Conservation (phyloP, 2,329 filamentous ascomycete species). For the Beauveria sp. region DNA sequence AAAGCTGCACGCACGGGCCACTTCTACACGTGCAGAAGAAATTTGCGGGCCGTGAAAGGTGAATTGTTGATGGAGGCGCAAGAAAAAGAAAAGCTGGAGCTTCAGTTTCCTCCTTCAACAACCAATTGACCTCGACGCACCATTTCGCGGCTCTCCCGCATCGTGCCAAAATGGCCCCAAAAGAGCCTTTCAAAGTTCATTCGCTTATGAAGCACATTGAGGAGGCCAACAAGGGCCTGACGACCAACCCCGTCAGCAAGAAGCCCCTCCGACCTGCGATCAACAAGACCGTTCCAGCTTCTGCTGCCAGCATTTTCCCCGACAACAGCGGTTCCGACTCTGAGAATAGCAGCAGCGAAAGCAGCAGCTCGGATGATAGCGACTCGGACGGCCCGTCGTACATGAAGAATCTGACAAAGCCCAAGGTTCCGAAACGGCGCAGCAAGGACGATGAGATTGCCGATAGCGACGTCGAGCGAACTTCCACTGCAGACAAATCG, state of each 20-base stretch:
- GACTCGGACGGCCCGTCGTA: slow-evolving; percentile 23
- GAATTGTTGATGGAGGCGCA: neutral
- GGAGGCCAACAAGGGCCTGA: slow-evolving; percentile 29
- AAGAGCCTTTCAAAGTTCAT: slow-evolving; percentile 27
- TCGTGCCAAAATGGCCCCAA: slow-evolving; percentile 28
- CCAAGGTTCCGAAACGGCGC: slow-evolving; percentile 18
- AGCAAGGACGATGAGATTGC: slow-evolving; percentile 32
- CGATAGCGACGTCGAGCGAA: slow-evolving; percentile 34
- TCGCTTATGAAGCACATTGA: slow-evolving; percentile 32
- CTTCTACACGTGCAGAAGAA: slow-evolving; percentile 5
- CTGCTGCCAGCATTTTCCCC: slow-evolving; percentile 22
- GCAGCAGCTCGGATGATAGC: slow-evolving; percentile 27
- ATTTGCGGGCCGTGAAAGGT: neutral
- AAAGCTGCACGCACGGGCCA: slow-evolving; percentile 5
- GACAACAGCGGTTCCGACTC: slow-evolving; percentile 24
- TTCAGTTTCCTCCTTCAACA: neutral
- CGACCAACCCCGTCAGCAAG: slow-evolving; percentile 26
- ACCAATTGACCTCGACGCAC: neutral
- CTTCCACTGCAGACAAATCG: slow-evolving; percentile 19
- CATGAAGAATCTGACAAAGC: slow-evolving; percentile 24
- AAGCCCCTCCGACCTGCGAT: slow-evolving; percentile 18
- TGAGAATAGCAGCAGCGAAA: slow-evolving; percentile 23
- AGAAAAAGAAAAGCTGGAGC: neutral
- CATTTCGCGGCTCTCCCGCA: neutral
- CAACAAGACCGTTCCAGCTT: slow-evolving; percentile 20